phyloP scores from a whole-genome alignment of 768 basidiomycete genomes.

The Tylopilus vinaceipallidus region DNA sequence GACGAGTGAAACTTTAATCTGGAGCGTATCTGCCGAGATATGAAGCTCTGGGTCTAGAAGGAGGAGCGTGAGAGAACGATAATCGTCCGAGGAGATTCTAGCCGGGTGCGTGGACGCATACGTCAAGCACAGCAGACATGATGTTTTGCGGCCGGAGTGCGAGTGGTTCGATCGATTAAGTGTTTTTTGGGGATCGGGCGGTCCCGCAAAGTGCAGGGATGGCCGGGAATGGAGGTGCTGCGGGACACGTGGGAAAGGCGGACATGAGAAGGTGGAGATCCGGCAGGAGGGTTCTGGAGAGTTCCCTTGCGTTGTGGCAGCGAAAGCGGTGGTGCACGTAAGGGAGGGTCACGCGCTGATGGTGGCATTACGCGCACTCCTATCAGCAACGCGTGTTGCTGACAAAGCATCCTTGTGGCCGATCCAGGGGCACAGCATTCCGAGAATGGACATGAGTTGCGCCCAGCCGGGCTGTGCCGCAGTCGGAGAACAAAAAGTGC shows the following conservation, averaged over 20 bases:
- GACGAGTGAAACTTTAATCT: conserved; percentile 15
- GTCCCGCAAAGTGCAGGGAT: conserved; percentile 20
- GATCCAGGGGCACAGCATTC: conserved; percentile 17
- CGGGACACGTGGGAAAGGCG: conserved; percentile 12
- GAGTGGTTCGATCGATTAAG: conserved; percentile 6
- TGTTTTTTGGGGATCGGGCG: conserved; percentile 12
- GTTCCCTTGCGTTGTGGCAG: background rate
- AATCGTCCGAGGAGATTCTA: conserved; percentile 30
- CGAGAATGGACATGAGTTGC: conserved; percentile 25
- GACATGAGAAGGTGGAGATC: conserved; percentile 12
- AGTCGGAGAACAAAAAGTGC: conserved; percentile 34
- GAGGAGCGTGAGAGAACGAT: conserved; percentile 4
- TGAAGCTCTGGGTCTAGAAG: background rate
- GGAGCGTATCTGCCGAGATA: conserved; percentile 18
- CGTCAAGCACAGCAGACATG: conserved; percentile 16
- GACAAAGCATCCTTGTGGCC: background rate
- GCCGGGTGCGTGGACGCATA: conserved; percentile 5
- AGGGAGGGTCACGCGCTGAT: conserved; percentile 8
- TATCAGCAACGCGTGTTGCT: conserved; percentile 20
- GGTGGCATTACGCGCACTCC: conserved; percentile 20
- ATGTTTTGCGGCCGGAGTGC: background rate
- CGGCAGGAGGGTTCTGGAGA: background rate
- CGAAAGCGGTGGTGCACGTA: background rate
- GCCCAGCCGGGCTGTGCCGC: conserved; percentile 29
- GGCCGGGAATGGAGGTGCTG: conserved; percentile 9